Base-by-base conservation (phyloP, 805 yeast genomes). In the Monosporozyma servazzii region DNA sequence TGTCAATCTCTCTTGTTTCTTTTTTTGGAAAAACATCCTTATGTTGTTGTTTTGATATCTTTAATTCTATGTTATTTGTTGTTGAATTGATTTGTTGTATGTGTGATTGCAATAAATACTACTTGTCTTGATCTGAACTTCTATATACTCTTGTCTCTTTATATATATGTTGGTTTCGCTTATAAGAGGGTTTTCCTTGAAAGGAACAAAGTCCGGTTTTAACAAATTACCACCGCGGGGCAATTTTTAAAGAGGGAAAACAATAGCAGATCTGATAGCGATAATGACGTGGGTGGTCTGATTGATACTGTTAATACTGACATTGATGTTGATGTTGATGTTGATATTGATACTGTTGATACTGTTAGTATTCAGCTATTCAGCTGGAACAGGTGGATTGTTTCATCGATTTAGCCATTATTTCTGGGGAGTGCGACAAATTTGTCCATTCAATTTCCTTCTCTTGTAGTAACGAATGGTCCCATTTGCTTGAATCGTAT, bases 311-410 rank as follows among this genome's bases (percentile, higher is more conserved):
- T 25, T 25, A 7, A 25, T 5, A 25, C 5, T 25, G 27, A n/a
- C n/a, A n/a, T 7, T 25, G 27, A 25, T 25, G 27, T 5, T 5
- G 7, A 7, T 25, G 27, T 5, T 25, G 27, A 25, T 25, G 2
- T 7, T 25, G 27, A 25, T 25, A 7, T 1, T 5, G 2, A 7
- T 25, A 25, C 7, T 25, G 27, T 25, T 25, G 27, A 25, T 5
- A 25, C 5, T 25, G 27, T 5, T 25, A 7, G 2, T 25, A 7
- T 5, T 5, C 5, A 25, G 7, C 5, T 5, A 25, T 7, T 61
- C 59, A 70, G 48, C 73, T 69, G 2, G 88, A 79, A 64, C 97
- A 89, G 45, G 89, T 79, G 62, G 91, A 84, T 61, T 82, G 89
- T 41, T 75, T 66, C 84, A 86, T 88, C 21, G 81, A 71, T 51